Percentiles rank a stretch among this genome's conserved stretches.
Evolutionary conservation across 2,329 filamentous ascomycete species (phyloP).

Genomic region (Neofusicoccum ribis): DNA sequence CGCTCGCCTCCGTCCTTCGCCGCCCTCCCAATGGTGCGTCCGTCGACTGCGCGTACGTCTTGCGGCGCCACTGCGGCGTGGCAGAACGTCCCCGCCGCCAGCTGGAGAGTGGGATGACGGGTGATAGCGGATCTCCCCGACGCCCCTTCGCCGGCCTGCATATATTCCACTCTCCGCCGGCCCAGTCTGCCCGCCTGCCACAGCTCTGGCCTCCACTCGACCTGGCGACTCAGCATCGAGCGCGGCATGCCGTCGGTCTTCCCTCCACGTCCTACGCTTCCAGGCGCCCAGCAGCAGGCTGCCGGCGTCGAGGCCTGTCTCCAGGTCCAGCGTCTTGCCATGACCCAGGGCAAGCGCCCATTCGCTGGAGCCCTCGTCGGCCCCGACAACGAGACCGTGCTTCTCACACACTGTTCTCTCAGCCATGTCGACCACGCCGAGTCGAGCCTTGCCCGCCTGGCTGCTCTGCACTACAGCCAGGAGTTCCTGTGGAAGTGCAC

Average conservation of each 20-base stretch:
- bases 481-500: conserved; percentile 53
- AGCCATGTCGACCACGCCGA: conserved; percentile 58
- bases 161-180: too few relatives aligned
- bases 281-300: background rate
- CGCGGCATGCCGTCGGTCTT: background rate
- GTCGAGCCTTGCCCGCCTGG: conserved; percentile 51
- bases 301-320: conserved; percentile 40
- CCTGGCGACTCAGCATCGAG: background rate
- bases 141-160: background rate
- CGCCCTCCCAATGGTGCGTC: background rate
- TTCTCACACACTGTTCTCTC: conserved; percentile 52
- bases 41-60: too few relatives aligned
- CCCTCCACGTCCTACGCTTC: background rate
- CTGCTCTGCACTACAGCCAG: conserved; percentile 50
- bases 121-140: conserved; percentile 5
- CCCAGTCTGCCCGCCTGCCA: too few relatives aligned
- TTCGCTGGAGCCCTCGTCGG: conserved; percentile 52
- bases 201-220: too few relatives aligned
- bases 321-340: conserved; percentile 45
- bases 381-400: conserved; percentile 51
- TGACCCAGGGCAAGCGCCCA: conserved; percentile 50
- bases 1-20: too few relatives aligned
- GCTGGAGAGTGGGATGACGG: conserved; percentile 5
- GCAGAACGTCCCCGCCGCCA: background rate
- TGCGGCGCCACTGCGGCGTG: background rate